Base-by-base conservation (phyloP, 2,329 filamentous ascomycete genomes). In the Pseudogymnoascus sp. region DNA sequence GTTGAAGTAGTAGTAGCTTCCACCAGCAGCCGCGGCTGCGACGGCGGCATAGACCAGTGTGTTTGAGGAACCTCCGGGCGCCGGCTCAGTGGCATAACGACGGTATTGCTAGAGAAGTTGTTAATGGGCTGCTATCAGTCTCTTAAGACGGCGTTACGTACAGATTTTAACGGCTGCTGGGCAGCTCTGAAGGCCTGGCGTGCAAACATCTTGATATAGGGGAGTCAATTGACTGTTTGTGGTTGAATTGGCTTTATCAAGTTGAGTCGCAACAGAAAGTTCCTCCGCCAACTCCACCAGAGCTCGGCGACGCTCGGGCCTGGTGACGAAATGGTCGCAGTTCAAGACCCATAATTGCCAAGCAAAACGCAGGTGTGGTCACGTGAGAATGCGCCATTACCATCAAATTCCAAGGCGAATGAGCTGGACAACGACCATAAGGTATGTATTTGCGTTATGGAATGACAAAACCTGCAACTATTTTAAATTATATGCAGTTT, bases 51-150 rank as follows among this genome's bases (percentile, higher is more conserved):
- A 87, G 66, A 92, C 74, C 38, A 85, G 73, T 39, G 81, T 75
- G 71, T 83, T 86, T 72, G 80, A 82, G 72, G 81, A 78, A 66
- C 82, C 78, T 75, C 63, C 66, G 67, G 62, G 74, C 64, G 72
- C 65, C 43, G 73, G 63, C 69, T 85, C 81, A 67, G 90, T 89
- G 63, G 92, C 90, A 76, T 96, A 97, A 71, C 82, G 81, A 72
- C 86, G 85, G 73, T 85, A 79, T 72, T 83, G 81, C 86, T 89
- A 69, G 23, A 59, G 61, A 63, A 37, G 59, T 33, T 63, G 63
- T 61, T 49, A 58, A 61, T 62, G 58, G 29, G 68, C 63, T 61
- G 65, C 19, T 45, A 61, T 55, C 41, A 41, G 16, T 55, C 60
- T 33, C 19, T n/a, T 55, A 41, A 35, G 37, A 45, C 11, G 59